Evolutionary conservation across 352 stramenopile species (phyloP).

Genomic region (Globisporangium irregulare): DNA sequence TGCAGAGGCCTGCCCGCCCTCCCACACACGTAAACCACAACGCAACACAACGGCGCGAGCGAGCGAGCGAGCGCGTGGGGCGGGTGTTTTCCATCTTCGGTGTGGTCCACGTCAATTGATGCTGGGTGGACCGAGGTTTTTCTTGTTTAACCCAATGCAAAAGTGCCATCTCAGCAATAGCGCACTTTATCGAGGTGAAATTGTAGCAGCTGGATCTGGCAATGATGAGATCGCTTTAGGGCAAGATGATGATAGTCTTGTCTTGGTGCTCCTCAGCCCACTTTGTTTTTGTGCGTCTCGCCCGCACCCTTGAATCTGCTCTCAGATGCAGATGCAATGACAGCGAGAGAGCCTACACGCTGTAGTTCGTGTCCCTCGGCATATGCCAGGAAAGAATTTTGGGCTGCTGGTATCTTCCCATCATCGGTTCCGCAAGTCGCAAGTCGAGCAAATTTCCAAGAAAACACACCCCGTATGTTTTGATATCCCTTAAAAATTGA

Average conservation of each 20-base stretch:
- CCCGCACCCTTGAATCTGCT: no score
- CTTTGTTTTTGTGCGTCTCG: no score
- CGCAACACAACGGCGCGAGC: not conserved
- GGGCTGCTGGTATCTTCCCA: not conserved
- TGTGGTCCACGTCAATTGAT: not conserved
- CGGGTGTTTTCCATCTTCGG: not conserved
- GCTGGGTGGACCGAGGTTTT: not conserved
- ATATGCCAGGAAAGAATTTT: no score
- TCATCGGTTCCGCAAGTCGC: not conserved
- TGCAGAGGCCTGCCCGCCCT: not conserved
- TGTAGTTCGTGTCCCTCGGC: no score
- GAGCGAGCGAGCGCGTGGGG: not conserved
- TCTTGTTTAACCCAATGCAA: not conserved
- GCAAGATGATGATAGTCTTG: not conserved
- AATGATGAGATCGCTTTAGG: no score
- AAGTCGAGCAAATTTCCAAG: not conserved
- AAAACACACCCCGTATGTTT: not conserved
- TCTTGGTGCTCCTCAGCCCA: no score
- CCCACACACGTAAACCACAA: conserved; percentile 5
- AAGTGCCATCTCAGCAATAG: not conserved
- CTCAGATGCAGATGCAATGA: no score
- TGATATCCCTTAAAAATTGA: not conserved
- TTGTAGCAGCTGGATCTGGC: not conserved
- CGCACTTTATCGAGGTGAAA: not conserved
- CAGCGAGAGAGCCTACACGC: no score